phyloP scores from a whole-genome alignment of 2,329 filamentous ascomycete genomes.

The Diaporthe vexans region DNA sequence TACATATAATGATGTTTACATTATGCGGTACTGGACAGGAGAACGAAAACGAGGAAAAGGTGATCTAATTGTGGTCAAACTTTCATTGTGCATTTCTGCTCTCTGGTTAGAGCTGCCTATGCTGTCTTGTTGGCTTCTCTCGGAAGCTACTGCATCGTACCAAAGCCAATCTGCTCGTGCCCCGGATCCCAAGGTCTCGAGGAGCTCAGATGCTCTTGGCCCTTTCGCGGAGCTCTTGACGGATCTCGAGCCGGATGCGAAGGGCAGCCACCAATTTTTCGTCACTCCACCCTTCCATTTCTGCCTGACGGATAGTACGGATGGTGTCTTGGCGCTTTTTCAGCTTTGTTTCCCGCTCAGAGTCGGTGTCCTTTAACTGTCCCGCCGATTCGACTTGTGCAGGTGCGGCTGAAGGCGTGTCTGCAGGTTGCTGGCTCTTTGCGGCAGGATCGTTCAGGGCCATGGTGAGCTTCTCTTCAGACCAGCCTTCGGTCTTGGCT shows the following conservation, averaged over 20 bases:
- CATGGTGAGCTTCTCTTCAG: constrained; percentile 12
- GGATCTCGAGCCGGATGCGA: background rate
- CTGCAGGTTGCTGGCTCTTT: background rate
- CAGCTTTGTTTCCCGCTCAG: background rate
- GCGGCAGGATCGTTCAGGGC: background rate
- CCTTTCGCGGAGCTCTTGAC: background rate
- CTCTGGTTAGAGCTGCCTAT: background rate
- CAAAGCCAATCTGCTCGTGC: no score
- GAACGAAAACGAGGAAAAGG: background rate
- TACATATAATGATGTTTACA: background rate
- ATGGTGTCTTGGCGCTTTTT: background rate
- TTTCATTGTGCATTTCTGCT: background rate
- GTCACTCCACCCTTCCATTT: constrained; percentile 19
- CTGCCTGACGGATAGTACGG: constrained; percentile 1
- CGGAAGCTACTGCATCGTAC: background rate
- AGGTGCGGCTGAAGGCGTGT: background rate
- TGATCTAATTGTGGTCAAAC: background rate
- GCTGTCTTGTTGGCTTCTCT: background rate
- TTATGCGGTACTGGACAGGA: no score
- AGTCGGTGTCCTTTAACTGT: background rate
- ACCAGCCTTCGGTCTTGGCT: constrained; percentile 14
- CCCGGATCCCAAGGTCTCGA: no score
- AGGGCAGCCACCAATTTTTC: constrained; percentile 8
- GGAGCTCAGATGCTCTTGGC: background rate
- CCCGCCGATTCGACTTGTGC: no score